Evolutionary conservation across 768 basidiomycete species (phyloP).

Genomic region (Boletus rufocinnamomeus): DNA sequence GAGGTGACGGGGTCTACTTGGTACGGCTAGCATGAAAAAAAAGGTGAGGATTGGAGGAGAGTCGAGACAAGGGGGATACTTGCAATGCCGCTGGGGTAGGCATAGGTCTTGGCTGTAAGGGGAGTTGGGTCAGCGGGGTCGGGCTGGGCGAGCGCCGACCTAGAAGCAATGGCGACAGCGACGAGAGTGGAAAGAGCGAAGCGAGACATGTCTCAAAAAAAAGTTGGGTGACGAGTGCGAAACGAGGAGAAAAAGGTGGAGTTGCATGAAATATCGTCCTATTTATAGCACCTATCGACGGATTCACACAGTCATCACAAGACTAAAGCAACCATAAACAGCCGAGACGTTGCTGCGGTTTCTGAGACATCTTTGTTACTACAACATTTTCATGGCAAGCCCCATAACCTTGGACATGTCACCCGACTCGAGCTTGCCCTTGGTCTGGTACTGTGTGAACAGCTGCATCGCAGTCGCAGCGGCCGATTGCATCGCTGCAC

Average conservation of each 20-base stretch:
- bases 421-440: constrained; percentile 30
- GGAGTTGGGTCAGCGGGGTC: constrained; percentile 50
- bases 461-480: constrained; percentile 34
- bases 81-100: constrained; percentile 47
- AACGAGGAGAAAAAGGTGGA: background rate
- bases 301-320: constrained; percentile 5
- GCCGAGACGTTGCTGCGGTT: background rate
- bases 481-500: constrained; percentile 35
- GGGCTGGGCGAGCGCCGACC: constrained; percentile 31
- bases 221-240: too few relatives aligned
- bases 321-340: background rate
- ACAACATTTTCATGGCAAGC: constrained; percentile 30
- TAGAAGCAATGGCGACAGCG: constrained; percentile 32
- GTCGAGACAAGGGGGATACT: constrained; percentile 10
- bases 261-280: constrained; percentile 4
- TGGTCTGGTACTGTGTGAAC: constrained; percentile 25
- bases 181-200: constrained; percentile 47
- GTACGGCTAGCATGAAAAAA: constrained; percentile 43
- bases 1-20: constrained; percentile 46
- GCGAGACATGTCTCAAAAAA: constrained; percentile 45
- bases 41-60: background rate
- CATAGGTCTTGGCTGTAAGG: constrained; percentile 46
- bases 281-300: constrained; percentile 14
- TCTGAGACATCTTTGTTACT: background rate
- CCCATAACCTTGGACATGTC: constrained; percentile 33